Conservation (phyloP, 371 early-diverging fungal genomes). For the Mucor saturninus region DNA sequence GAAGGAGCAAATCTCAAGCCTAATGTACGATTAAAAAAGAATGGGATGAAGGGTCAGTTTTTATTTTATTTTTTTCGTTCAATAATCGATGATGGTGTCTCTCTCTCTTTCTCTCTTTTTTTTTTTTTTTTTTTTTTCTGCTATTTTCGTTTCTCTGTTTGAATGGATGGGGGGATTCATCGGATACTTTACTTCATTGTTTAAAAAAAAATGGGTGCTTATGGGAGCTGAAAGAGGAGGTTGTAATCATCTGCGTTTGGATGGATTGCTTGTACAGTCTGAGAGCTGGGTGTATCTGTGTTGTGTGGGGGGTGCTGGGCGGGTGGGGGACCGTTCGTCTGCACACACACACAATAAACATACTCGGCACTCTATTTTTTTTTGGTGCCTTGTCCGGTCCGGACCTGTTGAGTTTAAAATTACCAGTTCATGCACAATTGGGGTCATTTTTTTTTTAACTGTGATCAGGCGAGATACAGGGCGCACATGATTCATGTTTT, state of each 20-base stretch:
- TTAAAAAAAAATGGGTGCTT: slow-evolving; percentile 33
- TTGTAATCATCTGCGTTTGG: slow-evolving; percentile 11
- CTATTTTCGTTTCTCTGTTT: too few species aligned
- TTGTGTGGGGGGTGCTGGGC: too few species aligned
- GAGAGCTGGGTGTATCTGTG: neutral
- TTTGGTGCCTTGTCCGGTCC: slow-evolving; percentile 1
- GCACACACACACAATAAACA: neutral
- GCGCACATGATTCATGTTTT: too few species aligned
- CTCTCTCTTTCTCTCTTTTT: too few species aligned
- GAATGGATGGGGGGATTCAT: too few species aligned
- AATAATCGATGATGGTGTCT: too few species aligned
- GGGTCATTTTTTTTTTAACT: neutral
- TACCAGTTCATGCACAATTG: neutral
- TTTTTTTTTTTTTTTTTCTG: too few species aligned
- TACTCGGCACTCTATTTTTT: too few species aligned
- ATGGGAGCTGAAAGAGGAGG: slow-evolving; percentile 44
- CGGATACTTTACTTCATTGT: slow-evolving; percentile 40
- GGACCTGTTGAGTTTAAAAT: neutral
- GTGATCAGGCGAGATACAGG: neutral
- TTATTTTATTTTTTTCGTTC: too few species aligned
- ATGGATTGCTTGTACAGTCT: slow-evolving; percentile 17
- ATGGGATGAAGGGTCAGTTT: neutral
- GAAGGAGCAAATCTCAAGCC: slow-evolving; percentile 93
- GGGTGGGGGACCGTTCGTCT: neutral
- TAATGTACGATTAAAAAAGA: slow-evolving; percentile 30